Evolutionary conservation across 2,329 filamentous ascomycete species (phyloP).

Genomic region (Fusarium veterinarium): DNA sequence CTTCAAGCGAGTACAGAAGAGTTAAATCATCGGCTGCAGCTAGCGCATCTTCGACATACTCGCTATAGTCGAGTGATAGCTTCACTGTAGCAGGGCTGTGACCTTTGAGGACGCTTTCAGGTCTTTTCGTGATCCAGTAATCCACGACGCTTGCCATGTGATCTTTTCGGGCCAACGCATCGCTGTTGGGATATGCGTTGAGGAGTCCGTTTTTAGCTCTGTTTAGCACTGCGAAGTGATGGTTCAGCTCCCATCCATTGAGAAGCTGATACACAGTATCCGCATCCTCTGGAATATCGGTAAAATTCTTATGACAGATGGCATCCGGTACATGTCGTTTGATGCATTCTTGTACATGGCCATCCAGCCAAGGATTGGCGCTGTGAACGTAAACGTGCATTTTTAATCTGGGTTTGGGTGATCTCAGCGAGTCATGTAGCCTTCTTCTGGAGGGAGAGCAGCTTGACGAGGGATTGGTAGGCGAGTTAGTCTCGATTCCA

Average conservation of each 20-base stretch:
- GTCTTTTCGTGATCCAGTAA: constrained; percentile 52
- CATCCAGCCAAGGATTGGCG: constrained; percentile 49
- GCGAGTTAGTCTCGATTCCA: constrained; percentile 12
- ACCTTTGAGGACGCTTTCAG: constrained; percentile 46
- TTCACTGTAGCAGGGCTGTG: constrained; percentile 50
- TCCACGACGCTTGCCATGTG: constrained; percentile 50
- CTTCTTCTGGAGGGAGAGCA: constrained; percentile 37
- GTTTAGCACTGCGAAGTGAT: constrained; percentile 50
- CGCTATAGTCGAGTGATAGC: constrained; percentile 52
- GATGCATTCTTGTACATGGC: constrained; percentile 48
- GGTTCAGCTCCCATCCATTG: constrained; percentile 51
- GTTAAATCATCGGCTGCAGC: constrained; percentile 52
- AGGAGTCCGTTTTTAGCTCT: constrained; percentile 46
- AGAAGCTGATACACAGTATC: constrained; percentile 48
- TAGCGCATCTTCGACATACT: constrained; percentile 53
- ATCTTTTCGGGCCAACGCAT: constrained; percentile 53
- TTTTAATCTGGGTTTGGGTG: not conserved
- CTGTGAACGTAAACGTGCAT: constrained; percentile 41
- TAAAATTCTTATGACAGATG: constrained; percentile 46
- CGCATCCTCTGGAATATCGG: constrained; percentile 42
- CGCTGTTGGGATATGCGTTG: constrained; percentile 55
- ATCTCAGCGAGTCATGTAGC: not conserved
- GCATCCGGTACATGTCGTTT: constrained; percentile 44
- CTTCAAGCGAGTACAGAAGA: constrained; percentile 50
- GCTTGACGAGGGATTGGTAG: constrained; percentile 20